Base-by-base conservation (phyloP, 345 rosid genomes). In the Salix suchowensis region DNA sequence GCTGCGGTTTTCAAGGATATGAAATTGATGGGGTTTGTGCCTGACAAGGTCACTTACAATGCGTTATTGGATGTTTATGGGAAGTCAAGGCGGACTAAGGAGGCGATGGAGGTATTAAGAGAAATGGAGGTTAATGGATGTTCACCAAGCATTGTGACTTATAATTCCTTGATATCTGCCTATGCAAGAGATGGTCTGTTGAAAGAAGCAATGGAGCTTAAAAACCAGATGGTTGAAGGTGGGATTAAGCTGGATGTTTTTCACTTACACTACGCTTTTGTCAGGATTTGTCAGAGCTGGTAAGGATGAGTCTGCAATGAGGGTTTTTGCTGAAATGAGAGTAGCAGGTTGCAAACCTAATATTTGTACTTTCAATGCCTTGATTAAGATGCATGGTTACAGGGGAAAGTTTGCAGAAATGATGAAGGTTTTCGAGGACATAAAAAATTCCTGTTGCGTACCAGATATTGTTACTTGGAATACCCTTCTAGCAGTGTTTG, bases 391-490 rank as follows among this genome's bases (percentile, higher is more conserved):
- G 99, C 85, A 93, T 30, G 98, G 99, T 28, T 86, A 91, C 81
- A 82, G 97, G 71, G 98, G 98, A 23, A 93, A 86, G 70, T 93
- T 96, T 83, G 76, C 87, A 19, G 96, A 91, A 76, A 93, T 96
- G 98, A 91, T 96, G 97, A 92, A 86, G 89, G 84, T 91, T 71
- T 96, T 91, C 74, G 98, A 93, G 70, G 94, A 93, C 84, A 93
- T 96, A 72, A 89, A 88, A 75, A 64, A 67, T 16, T 87, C 93
- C 69, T 83, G 84, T 42, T 89, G 92, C 80, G 75, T 85, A 18
- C 96, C 98, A 0, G 93, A 96, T 67, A 91, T 96, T 77, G 98
- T 91, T 82, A 93, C 98, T 15, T 96, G 99, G 99, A 96, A 93
- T 71, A 93, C 98, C 11, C 87, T 96, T 37, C 77, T 96, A 74